A percentile compares a stretch with the other conserved stretches of the same genome.
Conservation (phyloP, 1,139 yeast genomes). For the Pneumocystis canis region DNA sequence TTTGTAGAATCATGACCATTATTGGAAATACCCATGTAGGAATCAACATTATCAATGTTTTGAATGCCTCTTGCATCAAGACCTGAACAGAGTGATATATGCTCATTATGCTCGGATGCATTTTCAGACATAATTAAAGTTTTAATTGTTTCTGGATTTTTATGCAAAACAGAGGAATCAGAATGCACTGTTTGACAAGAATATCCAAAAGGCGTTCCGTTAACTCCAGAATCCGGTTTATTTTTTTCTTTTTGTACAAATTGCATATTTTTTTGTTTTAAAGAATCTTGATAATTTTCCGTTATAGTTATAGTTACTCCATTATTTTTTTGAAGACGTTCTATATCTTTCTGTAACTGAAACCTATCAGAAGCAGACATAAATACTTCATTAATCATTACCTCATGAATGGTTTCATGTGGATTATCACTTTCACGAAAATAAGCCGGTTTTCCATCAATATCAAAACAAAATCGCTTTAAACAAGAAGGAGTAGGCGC, state of each 20-base stretch:
- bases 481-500: slow-evolving; percentile 23
- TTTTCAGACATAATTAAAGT: not conserved
- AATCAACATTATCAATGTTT: not conserved
- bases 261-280: not conserved
- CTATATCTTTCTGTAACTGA: slow-evolving; percentile 6
- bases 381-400: slow-evolving; percentile 9
- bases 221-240: not conserved
- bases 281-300: slow-evolving; percentile 1
- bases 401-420: slow-evolving; percentile 16
- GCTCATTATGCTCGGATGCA: not conserved
- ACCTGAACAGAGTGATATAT: not conserved
- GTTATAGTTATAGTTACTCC: slow-evolving; percentile 1
- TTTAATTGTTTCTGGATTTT: not conserved
- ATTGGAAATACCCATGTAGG: not conserved
- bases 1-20: not conserved
- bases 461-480: slow-evolving; percentile 20
- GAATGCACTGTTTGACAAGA: not conserved
- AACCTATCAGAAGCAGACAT: not conserved
- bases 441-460: slow-evolving; percentile 17
- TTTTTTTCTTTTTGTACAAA: not conserved
- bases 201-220: not conserved
- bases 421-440: slow-evolving; percentile 13
- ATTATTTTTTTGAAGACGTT: slow-evolving; percentile 2
- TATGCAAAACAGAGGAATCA: not conserved
- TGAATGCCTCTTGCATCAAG: not conserved